Base-by-base conservation (phyloP, 2,329 filamentous ascomycete genomes). In the Exophiala alcalophila region DNA sequence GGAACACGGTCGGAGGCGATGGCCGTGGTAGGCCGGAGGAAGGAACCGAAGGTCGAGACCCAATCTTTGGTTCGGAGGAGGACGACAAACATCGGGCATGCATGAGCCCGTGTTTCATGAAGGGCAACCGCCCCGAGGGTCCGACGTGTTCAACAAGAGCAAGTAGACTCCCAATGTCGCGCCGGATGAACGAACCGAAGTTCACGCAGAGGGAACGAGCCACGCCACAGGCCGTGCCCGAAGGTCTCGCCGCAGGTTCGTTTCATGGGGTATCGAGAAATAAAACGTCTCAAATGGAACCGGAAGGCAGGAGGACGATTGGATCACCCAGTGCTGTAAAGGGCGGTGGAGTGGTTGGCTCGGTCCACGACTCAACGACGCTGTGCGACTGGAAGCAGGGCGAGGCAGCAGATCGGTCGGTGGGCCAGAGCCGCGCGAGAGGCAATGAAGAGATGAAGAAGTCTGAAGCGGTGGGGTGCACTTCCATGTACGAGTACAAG, bases 151-250 rank as follows among this genome's bases (percentile, higher is more conserved):
- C n/a, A n/a, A n/a, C n/a, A n/a, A n/a, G n/a, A n/a, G n/a, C n/a
- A n/a, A n/a, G n/a, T n/a, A n/a, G n/a, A n/a, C n/a, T n/a, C n/a
- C n/a, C n/a, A n/a, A n/a, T n/a, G n/a, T n/a, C n/a, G n/a, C n/a
- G n/a, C n/a, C n/a, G n/a, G n/a, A n/a, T n/a, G 40, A 45, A 49
- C 49, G 49, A 56, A 54, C 53, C 47, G 43, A 44, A 48, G 52
- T 56, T 56, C 53, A 56, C 54, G 53, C 53, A 50, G 25, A 19
- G 40, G 29, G 18, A 33, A 15, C 14, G 21, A 20, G 16, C 14
- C 27, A 28, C 25, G 38, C 15, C 29, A 24, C 15, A 16, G 29
- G 7, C 15, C 20, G 12, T 18, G 12, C 26, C 6, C 19, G n/a
- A n/a, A n/a, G n/a, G n/a, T n/a, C n/a, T n/a, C n/a, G 26, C 16